Evolutionary conservation across 2,329 filamentous ascomycete species (phyloP), one percentile per base, ranked within the genome.

Genomic region (Arachnomyces sp.): DNA sequence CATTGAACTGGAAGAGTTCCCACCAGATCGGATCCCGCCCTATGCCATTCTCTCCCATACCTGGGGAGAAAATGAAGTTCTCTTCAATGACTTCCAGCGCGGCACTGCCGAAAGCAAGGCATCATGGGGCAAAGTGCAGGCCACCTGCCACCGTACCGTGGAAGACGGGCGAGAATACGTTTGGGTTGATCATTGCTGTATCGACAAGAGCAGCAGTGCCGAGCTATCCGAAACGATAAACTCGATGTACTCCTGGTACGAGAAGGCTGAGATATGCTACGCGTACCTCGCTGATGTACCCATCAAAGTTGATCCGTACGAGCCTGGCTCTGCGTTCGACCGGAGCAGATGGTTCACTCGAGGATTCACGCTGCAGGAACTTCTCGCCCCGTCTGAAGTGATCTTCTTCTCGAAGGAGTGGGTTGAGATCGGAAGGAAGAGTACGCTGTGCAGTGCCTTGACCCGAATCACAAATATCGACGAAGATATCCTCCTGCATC

Each of bases 151-250:
- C 29, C 46, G 51, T 6, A 54, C 57, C 2, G 7, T 18, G 4
- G 38, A 43, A 3, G 57, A 63, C 35, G 52, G 49, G 7, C 40
- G 56, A 3, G 44, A 38, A 5, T 63, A 60, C 31, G 45, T 54
- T 13, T 66, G 63, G 62, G 49, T 62, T 5, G 63, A 66, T 44
- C 64, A 59, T 1, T 62, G 57, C 46, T 66, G 62, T 39, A 65
- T 66, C 40, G 56, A 64, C 43, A 64, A 63, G 43, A 45, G 44
- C 1, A 59, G 52, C 42, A 59, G 52, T 33, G 49, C 60, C 0
- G 62, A 65, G 48, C 49, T 66, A 2, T 56, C 56, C 2, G 56
- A 63, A 39, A 55, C 59, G 3, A 63, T 54, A 28, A 53, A 53
- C 25, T 52, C 43, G 3, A 54, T 54, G 51, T 54, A 48, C 32